Evolutionary conservation across 148 eudicot species (phyloP), one percentile per base, ranked within the genome.

Genomic region (Silene uniflora): DNA sequence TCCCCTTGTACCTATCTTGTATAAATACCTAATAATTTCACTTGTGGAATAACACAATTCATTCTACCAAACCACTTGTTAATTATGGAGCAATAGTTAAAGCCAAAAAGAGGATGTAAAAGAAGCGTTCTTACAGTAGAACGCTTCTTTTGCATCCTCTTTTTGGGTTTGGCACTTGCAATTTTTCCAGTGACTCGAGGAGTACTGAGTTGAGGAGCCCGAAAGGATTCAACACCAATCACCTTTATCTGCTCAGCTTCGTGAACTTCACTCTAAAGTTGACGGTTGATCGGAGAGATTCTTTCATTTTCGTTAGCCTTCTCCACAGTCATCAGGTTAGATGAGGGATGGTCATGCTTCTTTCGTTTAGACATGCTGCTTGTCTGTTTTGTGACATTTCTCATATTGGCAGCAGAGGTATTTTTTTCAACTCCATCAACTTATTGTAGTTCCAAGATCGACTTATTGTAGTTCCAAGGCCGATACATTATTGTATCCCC

Each of bases 281-380:
- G 71, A 69, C 60, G 72, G 72, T 49, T 72, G 71, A 54, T 62
- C 75, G 19, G 21, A 75, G 83, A 75, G 65, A 77, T 78, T 62
- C 64, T 79, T 56, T 75, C 82, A 39, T 67, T 80, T 23, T 75
- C 88, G 39, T 25, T 76, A 24, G 35, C 72, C 54, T 77, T 70
- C 68, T 54, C 10, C 13, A 77, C 63, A 60, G 78, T 59, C 25
- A 19, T 21, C 56, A 77, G 11, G 71, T 74, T 75, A 35, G 72
- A 47, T n/a, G n/a, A 74, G 71, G 85, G 56, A 49, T 35, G 59
- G 55, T 70, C 72, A 65, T 24, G n/a, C n/a, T n/a, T n/a, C n/a
- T n/a, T n/a, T n/a, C n/a, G n/a, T n/a, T 46, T 46, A 69, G 72
- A 19, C 56, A 44, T 44, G 19, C 56, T 69, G 16, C 78, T 18